Conservation (phyloP, 1,284 basidiomycete species). For the Malassezia nana region DNA sequence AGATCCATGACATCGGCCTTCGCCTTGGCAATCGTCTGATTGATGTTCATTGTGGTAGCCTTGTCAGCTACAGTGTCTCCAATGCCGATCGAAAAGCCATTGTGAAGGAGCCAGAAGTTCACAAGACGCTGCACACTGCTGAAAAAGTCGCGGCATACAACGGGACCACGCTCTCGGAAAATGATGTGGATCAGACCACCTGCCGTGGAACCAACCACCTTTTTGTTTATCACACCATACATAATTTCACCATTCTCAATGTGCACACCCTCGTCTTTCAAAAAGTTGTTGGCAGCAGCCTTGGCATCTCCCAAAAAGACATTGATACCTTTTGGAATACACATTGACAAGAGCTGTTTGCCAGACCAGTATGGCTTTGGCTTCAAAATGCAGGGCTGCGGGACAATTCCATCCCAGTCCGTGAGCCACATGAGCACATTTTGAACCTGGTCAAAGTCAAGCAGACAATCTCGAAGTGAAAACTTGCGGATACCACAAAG, state of each 20-base stretch:
- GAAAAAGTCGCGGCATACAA: constrained; percentile 83
- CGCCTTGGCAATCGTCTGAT: constrained; percentile 67
- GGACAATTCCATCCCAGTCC: constrained; percentile 88
- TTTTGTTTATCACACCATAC: constrained; percentile 93
- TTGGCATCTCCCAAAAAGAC: constrained; percentile 53
- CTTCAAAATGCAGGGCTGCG: constrained; percentile 86
- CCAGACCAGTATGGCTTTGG: constrained; percentile 97
- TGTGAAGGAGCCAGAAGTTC: constrained; percentile 97
- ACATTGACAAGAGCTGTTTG: constrained; percentile 88
- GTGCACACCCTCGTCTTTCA: constrained; percentile 75
- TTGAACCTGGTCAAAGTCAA: constrained; percentile 56
- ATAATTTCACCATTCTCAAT: constrained; percentile 96
- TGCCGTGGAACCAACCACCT: constrained; percentile 79
- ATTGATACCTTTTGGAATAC: constrained; percentile 92
- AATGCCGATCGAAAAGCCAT: constrained; percentile 97
- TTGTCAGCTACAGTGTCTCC: constrained; percentile 94
- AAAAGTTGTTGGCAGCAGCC: constrained; percentile 38
- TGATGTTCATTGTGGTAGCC: constrained; percentile 72
- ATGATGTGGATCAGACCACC: constrained; percentile 94
- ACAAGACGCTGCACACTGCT: constrained; percentile 88
- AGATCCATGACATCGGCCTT: constrained; percentile 53
- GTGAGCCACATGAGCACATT: constrained; percentile 96
- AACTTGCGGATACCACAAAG: constrained; percentile 96
- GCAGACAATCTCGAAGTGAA: constrained; percentile 66
- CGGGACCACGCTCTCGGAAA: constrained; percentile 93